Evolutionary conservation across 805 yeast species (phyloP), one percentile per base, ranked within the genome.

Genomic region (Priceomyces castillae): DNA sequence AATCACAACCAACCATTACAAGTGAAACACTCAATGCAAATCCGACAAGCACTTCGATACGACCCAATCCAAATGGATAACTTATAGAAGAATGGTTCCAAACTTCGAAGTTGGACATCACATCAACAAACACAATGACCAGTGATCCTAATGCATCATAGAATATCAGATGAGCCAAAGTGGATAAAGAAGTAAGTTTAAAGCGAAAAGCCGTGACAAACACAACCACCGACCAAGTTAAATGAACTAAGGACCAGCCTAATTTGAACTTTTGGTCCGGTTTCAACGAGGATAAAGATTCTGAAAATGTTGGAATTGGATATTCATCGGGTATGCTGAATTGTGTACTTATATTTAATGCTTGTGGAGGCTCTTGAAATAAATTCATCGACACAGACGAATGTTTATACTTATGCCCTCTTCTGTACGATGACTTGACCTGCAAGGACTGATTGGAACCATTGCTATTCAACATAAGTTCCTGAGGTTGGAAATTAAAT

Each of bases 341-440:
- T 3, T 85, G 82, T 30, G 82, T 73, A 33, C 73, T 79, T 15
- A 48, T 14, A 17, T 44, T 42, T 11, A 42, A 30, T 3, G 62
- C 55, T 2, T 71, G 69, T 12, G 90, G 85, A 1, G 97, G 96
- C 57, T 92, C 97, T 62, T 88, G 96, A 61, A 94, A 92, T 60
- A 92, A 77, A 62, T 92, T 90, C 94, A 92, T 86, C 4, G 96
- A 89, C 4, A 92, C 96, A 7, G 97, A 90, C 2, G 97, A 90
- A 63, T 92, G 98, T 61, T 92, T 92, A 61, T 92, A 92, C 53
- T 92, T 78, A 64, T 92, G 99, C 5, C 99, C 99, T 53, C 90
- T 81, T 71, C 99, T 82, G 54, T 82, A 87, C 0, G 86, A 81
- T 1, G 89, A 79, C 55, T 69, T 76, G 23, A 64, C 60, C 42